phyloP scores from a whole-genome alignment of 148 eudicot species.

The Heliosperma pusillum region DNA sequence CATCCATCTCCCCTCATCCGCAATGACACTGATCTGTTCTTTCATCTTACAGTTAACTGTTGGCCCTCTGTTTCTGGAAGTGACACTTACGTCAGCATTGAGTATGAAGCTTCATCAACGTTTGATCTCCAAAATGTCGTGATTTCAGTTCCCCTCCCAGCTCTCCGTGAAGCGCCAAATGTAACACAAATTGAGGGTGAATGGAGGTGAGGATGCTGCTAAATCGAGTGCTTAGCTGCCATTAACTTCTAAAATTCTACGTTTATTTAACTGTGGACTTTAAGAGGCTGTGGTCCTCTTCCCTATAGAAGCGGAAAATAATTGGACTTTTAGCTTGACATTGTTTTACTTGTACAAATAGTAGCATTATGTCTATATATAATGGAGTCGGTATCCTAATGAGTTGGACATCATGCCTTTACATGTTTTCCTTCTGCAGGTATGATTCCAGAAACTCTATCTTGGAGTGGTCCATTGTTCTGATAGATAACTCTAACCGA shows the following conservation, averaged over 20 bases:
- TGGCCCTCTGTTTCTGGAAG: slow-evolving; percentile 98
- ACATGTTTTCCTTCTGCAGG: slow-evolving; percentile 35
- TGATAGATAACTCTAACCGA: slow-evolving; percentile 87
- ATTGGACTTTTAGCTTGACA: background rate
- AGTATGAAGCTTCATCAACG: slow-evolving; percentile 83
- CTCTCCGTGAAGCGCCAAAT: slow-evolving; percentile 89
- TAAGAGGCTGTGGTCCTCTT: background rate
- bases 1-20: no score
- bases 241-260: background rate
- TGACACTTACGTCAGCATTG: slow-evolving; percentile 88
- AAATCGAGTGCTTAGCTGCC: background rate
- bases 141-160: slow-evolving; percentile 95
- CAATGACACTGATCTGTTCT: background rate
- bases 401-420: background rate
- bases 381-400: background rate
- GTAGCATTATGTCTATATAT: no score
- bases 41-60: slow-evolving; percentile 72
- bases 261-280: background rate
- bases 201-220: slow-evolving; percentile 57
- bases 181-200: slow-evolving; percentile 92
- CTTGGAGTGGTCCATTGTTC: slow-evolving; percentile 88
- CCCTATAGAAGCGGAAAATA: background rate
- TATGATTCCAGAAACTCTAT: slow-evolving; percentile 84
- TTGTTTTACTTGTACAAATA: background rate
- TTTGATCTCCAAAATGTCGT: slow-evolving; percentile 94